phyloP scores from a whole-genome alignment of 345 rosid genomes.

The Trapa bicornis region DNA sequence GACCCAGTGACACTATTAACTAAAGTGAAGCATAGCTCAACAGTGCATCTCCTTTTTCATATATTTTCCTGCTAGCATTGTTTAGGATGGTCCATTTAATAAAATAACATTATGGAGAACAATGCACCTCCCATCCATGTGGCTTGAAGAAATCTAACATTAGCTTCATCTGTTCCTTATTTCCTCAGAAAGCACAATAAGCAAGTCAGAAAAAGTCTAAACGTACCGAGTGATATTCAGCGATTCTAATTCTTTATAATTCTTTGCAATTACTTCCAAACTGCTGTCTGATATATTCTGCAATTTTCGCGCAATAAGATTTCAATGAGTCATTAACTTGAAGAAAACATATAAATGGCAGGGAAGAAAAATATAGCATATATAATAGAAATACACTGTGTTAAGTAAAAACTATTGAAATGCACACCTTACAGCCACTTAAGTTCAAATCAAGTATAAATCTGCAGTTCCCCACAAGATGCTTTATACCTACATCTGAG shows the following conservation, averaged over 20 bases:
- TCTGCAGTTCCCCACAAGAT: slow-evolving; percentile 60
- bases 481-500: slow-evolving; percentile 44
- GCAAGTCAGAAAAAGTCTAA: background rate
- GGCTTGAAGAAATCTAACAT: background rate
- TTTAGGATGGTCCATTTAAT: background rate
- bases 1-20: background rate
- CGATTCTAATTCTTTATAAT: slow-evolving; percentile 47
- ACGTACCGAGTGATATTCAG: slow-evolving; percentile 74
- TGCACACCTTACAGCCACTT: slow-evolving; percentile 85
- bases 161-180: background rate
- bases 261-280: slow-evolving; percentile 60
- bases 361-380: background rate
- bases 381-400: background rate
- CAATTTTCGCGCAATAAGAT: slow-evolving; percentile 11
- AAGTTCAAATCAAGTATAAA: slow-evolving; percentile 56
- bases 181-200: background rate
- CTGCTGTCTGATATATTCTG: slow-evolving; percentile 68
- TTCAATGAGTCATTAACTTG: slow-evolving; percentile 1
- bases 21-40: background rate
- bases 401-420: background rate
- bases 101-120: background rate
- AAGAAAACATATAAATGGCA: background rate
- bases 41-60: background rate
- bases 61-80: background rate
- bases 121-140: background rate